Evolutionary conservation across 345 rosid species (phyloP).

Genomic region (Brassica incana): DNA sequence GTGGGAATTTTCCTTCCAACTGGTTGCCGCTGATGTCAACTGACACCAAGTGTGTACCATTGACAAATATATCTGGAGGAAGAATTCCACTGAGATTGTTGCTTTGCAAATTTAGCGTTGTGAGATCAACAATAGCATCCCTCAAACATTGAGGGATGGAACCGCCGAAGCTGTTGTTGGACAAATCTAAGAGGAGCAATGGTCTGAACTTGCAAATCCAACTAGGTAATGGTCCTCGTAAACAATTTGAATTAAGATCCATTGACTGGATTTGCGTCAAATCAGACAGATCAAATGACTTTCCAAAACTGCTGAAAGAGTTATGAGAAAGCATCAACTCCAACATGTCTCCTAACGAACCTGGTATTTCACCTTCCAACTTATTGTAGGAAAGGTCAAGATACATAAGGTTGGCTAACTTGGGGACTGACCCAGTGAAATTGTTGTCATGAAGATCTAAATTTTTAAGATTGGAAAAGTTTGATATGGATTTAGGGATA

Average conservation of each 20-base stretch:
- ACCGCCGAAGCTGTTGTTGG: not conserved
- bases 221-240: not conserved
- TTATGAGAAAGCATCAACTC: not conserved
- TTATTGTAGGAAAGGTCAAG: not conserved
- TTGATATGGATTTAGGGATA: not conserved
- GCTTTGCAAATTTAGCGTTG: not conserved
- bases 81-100: not conserved
- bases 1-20: no score
- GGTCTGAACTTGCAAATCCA: not conserved
- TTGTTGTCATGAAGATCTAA: not conserved
- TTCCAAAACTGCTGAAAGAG: not conserved
- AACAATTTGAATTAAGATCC: not conserved
- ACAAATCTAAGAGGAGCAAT: not conserved
- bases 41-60: not conserved
- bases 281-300: not conserved
- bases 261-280: not conserved
- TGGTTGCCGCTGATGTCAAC: not conserved
- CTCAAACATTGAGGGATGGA: not conserved
- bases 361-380: not conserved
- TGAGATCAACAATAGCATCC: not conserved
- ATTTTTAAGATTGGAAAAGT: not conserved
- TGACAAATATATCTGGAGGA: not conserved
- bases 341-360: not conserved
- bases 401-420: not conserved
- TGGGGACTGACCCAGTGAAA: not conserved